These are phyloP conservation scores for Colletotrichum liaoningense DNA, from an alignment of 2,329 filamentous ascomycete species.

Conservation along the genomic window DNA sequence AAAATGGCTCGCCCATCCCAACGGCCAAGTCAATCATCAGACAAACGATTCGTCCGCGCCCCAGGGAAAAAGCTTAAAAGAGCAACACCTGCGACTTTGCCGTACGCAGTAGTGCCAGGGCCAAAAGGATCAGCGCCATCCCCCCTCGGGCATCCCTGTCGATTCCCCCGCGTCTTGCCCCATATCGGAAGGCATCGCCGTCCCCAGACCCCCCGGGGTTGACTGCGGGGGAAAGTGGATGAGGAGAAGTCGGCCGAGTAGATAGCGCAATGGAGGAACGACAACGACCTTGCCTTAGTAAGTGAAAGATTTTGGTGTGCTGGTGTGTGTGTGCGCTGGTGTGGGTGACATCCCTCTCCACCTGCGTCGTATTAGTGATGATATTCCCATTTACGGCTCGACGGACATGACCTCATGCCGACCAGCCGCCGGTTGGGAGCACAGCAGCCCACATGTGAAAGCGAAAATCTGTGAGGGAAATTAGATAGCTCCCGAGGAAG, in stretches of 20 bases:
- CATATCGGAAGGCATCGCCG: conserved; percentile 28
- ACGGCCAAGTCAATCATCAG: not conserved
- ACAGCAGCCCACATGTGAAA: conserved; percentile 17
- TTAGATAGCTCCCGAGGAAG: conserved; percentile 1
- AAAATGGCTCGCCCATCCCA: not conserved
- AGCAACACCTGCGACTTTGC: conserved; percentile 12
- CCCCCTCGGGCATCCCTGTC: conserved; percentile 14
- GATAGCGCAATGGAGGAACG: not conserved
- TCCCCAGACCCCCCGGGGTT: conserved; percentile 9
- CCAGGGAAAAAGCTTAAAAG: conserved; percentile 19
- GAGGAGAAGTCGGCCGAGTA: conserved; percentile 1
- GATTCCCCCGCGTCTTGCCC: conserved; percentile 32
- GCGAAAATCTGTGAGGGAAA: not conserved
- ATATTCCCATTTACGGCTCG: conserved; percentile 5
- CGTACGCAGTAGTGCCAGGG: conserved; percentile 14
- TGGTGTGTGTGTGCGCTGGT: not conserved
- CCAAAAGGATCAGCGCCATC: conserved; percentile 20
- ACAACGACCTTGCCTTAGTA: not conserved
- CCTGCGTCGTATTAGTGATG: conserved; percentile 24
- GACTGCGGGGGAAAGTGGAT: conserved; percentile 22
- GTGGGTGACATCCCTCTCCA: conserved; percentile 28
- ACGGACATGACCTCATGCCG: conserved; percentile 29
- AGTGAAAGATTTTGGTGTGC: not conserved
- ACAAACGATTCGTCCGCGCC: conserved; percentile 18
- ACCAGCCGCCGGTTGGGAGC: conserved; percentile 5